Conservation (phyloP, 345 rosid species). For the Eucalyptus marginata region DNA sequence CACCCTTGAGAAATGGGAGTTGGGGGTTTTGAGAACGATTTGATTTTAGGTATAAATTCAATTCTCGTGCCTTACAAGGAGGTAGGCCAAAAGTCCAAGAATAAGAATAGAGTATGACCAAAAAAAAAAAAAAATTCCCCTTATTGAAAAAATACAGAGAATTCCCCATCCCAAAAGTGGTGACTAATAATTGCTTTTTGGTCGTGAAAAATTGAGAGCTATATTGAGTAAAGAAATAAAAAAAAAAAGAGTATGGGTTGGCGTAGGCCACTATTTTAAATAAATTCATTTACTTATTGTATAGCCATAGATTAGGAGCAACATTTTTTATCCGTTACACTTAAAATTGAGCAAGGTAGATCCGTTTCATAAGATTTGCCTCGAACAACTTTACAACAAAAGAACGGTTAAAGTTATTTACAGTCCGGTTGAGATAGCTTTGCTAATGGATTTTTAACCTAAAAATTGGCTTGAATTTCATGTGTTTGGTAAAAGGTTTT, state of each 20-base stretch:
- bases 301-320: too few relatives aligned
- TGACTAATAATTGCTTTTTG: fast-evolving
- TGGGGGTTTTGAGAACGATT: too few relatives aligned
- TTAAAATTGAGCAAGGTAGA: neutral
- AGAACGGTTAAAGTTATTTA: neutral
- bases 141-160: too few relatives aligned
- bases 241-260: fast-evolving
- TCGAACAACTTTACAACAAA: neutral
- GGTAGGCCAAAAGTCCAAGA: too few relatives aligned
- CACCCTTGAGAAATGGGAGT: too few relatives aligned
- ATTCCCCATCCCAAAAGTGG: neutral
- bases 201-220: too few relatives aligned
- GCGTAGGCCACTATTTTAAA: too few relatives aligned
- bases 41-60: too few relatives aligned
- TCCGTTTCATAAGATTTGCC: neutral
- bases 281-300: too few relatives aligned
- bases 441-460: neutral
- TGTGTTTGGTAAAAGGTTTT: neutral
- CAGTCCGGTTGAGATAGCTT: fast-evolving
- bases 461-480: neutral
- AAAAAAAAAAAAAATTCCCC: too few relatives aligned
- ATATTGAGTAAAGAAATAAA: fast-evolving
- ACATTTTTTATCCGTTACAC: neutral
- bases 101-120: too few relatives aligned
- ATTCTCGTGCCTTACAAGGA: too few relatives aligned